These are phyloP conservation scores for Clitopilus passeckerianus DNA, from an alignment of 768 basidiomycete genomes.

Conservation along the genomic window DNA sequence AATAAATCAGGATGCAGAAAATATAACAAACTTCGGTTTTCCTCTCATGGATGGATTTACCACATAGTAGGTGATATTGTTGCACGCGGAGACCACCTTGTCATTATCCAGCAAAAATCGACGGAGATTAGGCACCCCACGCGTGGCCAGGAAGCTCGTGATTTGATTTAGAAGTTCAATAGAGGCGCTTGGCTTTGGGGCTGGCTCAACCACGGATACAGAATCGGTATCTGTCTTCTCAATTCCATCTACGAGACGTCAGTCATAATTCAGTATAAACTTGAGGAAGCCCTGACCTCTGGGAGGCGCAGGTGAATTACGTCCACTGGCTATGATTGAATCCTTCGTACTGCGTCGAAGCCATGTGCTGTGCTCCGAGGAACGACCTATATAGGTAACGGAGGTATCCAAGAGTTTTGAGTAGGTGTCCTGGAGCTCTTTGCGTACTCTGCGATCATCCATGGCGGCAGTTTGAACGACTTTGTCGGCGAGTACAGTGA, in stretches of 20 bases:
- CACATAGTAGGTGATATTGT: conserved; percentile 80
- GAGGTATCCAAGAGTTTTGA: conserved; percentile 81
- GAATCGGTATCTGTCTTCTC: conserved; percentile 52
- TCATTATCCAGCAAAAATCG: conserved; percentile 82
- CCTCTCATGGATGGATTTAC: conserved; percentile 77
- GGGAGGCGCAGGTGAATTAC: conserved; percentile 59
- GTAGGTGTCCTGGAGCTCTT: conserved; percentile 91
- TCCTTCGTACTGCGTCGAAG: conserved; percentile 68
- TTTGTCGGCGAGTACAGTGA: conserved; percentile 77
- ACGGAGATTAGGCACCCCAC: conserved; percentile 69
- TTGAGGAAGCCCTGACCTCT: no score
- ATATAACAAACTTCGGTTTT: conserved; percentile 53
- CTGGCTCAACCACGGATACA: conserved; percentile 26
- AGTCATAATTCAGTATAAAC: conserved; percentile 15
- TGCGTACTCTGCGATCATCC: conserved; percentile 83
- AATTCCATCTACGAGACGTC: conserved; percentile 28
- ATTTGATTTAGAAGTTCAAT: conserved; percentile 54
- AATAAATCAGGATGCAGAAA: not conserved
- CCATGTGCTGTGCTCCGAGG: conserved; percentile 76
- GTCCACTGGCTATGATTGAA: conserved; percentile 52
- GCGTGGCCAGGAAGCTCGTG: conserved; percentile 61
- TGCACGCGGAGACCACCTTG: conserved; percentile 73
- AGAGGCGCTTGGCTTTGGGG: conserved; percentile 27
- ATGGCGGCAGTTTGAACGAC: conserved; percentile 85
- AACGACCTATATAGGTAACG: conserved; percentile 67